Percentiles rank a stretch among this genome's conserved stretches.
Evolutionary conservation across 1,139 yeast genomes (phyloP).

Genomic region (Nematodospora anomalae): DNA sequence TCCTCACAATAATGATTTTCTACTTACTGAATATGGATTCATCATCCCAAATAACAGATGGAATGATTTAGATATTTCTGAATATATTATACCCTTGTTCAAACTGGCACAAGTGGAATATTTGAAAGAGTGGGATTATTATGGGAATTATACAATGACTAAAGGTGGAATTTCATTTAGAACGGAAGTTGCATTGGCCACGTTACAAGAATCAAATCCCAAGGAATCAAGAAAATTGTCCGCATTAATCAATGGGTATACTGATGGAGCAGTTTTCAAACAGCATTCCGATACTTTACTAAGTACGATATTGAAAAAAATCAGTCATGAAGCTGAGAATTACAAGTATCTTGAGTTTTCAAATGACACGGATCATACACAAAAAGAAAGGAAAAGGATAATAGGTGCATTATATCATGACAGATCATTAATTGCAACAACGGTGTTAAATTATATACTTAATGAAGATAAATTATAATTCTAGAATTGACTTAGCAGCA

Average conservation of each 20-base stretch:
- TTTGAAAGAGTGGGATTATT: conserved; percentile 55
- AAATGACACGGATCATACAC: conserved; percentile 17
- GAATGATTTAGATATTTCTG: conserved; percentile 69
- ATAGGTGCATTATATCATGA: conserved; percentile 27
- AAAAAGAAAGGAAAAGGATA: conserved; percentile 18
- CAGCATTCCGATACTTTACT: conserved; percentile 28
- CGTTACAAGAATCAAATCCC: conserved; percentile 48
- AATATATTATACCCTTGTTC: conserved; percentile 36
- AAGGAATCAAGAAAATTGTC: conserved; percentile 27
- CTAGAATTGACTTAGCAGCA: conserved; percentile 11
- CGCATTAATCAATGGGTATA: conserved; percentile 38
- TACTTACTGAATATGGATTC: conserved; percentile 88
- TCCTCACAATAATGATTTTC: conserved; percentile 79
- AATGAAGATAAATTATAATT: conserved; percentile 3
- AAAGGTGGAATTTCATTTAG: conserved; percentile 61
- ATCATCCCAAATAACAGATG: conserved; percentile 56
- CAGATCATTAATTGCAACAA: conserved; percentile 22
- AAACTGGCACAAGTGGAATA: conserved; percentile 41
- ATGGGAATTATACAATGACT: conserved; percentile 71
- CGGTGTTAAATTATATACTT: background rate
- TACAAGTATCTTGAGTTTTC: conserved; percentile 19
- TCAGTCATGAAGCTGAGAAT: conserved; percentile 24
- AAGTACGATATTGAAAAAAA: conserved; percentile 31
- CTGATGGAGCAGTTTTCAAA: conserved; percentile 46
- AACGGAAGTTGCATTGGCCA: conserved; percentile 73